These are phyloP conservation scores for Sicyos edulis DNA, from an alignment of 306 rosid genomes.

Conservation along the genomic window DNA sequence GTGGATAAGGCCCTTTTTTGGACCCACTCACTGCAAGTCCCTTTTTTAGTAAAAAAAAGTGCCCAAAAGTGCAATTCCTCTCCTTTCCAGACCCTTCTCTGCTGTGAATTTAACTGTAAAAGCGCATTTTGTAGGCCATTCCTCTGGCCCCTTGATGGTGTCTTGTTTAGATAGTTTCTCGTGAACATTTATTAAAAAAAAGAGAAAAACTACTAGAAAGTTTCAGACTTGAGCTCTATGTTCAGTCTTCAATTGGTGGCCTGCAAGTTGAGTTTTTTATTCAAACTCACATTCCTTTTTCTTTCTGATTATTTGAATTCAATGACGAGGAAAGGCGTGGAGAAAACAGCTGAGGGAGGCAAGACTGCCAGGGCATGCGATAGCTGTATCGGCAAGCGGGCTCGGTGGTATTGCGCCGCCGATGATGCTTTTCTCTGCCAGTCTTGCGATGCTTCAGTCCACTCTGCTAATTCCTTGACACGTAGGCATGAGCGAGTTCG, in stretches of 20 bases:
- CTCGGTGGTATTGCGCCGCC: conserved; percentile 95
- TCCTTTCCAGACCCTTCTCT: conserved; percentile 8
- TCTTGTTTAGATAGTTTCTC: no score
- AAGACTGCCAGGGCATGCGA: conserved; percentile 88
- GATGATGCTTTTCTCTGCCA: conserved; percentile 93
- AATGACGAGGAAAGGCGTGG: conserved; percentile 35
- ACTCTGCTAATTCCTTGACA: conserved; percentile 77
- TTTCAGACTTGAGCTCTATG: conserved; percentile 6
- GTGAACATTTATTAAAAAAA: neutral
- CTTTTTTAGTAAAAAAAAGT: conserved; percentile 7
- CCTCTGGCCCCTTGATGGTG: neutral
- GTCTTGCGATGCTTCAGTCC: conserved; percentile 71
- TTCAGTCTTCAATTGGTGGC: neutral
- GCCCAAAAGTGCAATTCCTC: conserved; percentile 30
- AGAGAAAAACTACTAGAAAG: neutral
- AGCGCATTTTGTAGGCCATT: conserved; percentile 57
- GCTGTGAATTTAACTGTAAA: conserved; percentile 35
- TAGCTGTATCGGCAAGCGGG: conserved; percentile 72
- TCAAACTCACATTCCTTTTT: neutral
- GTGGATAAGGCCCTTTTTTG: conserved; percentile 13
- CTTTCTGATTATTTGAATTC: conserved; percentile 19
- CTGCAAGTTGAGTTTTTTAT: neutral
- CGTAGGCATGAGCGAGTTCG: conserved; percentile 64
- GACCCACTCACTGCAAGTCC: conserved; percentile 6
- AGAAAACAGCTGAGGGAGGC: conserved; percentile 52